phyloP scores from a whole-genome alignment of 148 eudicot genomes.

The Fagopyrum tataricum region DNA sequence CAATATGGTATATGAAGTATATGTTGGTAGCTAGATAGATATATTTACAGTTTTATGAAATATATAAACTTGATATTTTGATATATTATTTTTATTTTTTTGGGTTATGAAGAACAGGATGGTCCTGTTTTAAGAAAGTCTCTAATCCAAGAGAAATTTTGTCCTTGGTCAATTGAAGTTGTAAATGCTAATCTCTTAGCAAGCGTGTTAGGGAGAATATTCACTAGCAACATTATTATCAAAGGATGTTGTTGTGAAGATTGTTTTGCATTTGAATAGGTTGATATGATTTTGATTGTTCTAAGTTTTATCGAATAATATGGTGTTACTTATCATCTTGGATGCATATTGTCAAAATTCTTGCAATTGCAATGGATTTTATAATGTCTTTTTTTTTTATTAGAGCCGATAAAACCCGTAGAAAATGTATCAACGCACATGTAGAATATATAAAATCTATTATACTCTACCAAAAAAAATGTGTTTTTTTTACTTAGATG shows the following conservation, averaged over 20 bases:
- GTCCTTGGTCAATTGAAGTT: constrained; percentile 2
- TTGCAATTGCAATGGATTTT: not conserved
- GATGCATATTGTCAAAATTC: not conserved
- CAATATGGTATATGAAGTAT: not conserved
- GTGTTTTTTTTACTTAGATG: too few species aligned
- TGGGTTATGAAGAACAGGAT: not conserved
- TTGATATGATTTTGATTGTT: not conserved
- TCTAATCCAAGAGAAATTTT: constrained; percentile 6
- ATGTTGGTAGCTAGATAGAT: constrained; percentile 13
- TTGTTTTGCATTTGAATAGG: not conserved
- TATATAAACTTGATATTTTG: constrained; percentile 1
- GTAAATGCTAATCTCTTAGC: constrained; percentile 11
- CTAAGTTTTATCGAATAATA: not conserved
- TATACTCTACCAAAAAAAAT: too few species aligned
- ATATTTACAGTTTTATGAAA: constrained; percentile 3
- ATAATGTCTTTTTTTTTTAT: too few species aligned
- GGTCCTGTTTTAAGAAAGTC: constrained; percentile 18
- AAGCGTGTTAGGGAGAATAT: constrained; percentile 9
- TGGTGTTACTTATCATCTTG: not conserved
- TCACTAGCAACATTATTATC: not conserved
- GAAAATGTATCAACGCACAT: too few species aligned
- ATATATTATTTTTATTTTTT: not conserved
- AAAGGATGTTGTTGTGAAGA: constrained; percentile 8
- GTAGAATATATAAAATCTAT: too few species aligned
- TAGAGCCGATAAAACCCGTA: too few species aligned